Conservation (phyloP, 2,329 filamentous ascomycete genomes). For the Aureobasidium sp. region DNA sequence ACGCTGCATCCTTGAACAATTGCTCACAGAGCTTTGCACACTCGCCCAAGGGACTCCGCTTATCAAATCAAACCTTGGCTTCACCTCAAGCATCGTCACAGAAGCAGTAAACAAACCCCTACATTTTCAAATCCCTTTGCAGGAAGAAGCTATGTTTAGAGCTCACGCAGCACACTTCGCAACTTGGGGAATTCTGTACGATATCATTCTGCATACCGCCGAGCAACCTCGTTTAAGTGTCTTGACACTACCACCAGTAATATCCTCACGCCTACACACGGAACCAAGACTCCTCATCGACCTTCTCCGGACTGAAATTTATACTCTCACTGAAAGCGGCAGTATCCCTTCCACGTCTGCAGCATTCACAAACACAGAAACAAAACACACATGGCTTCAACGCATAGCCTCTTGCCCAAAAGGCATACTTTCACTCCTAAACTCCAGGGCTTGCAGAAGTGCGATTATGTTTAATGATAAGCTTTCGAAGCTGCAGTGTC, state of each 20-base stretch:
- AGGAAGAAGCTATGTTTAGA: conserved; percentile 53
- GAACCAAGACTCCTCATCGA: conserved; percentile 66
- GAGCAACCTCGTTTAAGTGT: conserved; percentile 31
- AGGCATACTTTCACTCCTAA: conserved; percentile 66
- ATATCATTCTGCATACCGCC: conserved; percentile 25
- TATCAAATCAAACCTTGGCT: conserved; percentile 25
- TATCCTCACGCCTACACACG: conserved; percentile 64
- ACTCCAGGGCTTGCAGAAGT: conserved; percentile 67
- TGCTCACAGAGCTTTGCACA: conserved; percentile 53
- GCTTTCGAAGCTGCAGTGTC: conserved; percentile 50
- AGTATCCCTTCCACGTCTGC: not conserved
- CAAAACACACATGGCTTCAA: conserved; percentile 44
- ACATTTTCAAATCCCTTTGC: conserved; percentile 52
- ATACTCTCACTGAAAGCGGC: conserved; percentile 47
- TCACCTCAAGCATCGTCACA: conserved; percentile 23
- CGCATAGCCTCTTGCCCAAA: conserved; percentile 61
- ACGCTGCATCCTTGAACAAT: conserved; percentile 64
- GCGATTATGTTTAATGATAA: conserved; percentile 82
- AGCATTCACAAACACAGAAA: not conserved
- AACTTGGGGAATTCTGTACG: conserved; percentile 66
- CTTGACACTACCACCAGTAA: conserved; percentile 56
- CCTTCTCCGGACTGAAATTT: conserved; percentile 66
- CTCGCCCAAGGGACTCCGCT: conserved; percentile 15
- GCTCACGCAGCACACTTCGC: conserved; percentile 49
- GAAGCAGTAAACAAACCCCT: conserved; percentile 43